These are phyloP conservation scores for Neurospora intermedia DNA, from an alignment of 495 filamentous ascomycete species.

Conservation along the genomic window DNA sequence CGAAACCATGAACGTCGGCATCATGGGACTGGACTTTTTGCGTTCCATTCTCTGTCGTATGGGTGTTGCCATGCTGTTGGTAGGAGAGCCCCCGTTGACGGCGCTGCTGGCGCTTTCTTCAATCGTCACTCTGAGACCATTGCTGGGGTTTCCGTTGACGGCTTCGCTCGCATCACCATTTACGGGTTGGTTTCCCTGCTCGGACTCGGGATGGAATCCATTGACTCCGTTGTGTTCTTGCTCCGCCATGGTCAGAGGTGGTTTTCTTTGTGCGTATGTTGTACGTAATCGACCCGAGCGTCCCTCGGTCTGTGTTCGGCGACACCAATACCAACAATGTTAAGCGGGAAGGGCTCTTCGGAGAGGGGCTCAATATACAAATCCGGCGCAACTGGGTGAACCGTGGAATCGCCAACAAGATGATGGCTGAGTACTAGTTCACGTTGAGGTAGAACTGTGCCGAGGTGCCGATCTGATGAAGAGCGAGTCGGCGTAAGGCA, in stretches of 20 bases:
- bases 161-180: constrained; percentile 9
- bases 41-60: constrained; percentile 27
- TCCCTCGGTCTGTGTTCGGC: not conserved
- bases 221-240: constrained; percentile 21
- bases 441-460: not conserved
- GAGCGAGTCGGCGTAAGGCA: not conserved
- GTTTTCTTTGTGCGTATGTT: not conserved
- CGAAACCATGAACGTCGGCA: constrained; percentile 93
- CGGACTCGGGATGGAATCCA: constrained; percentile 16
- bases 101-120: constrained; percentile 9
- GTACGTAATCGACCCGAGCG: not conserved
- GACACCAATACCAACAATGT: not conserved
- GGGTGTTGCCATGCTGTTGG: constrained; percentile 10
- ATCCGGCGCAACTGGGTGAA: not conserved
- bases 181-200: constrained; percentile 8
- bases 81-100: constrained; percentile 13
- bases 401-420: not conserved
- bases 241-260: not conserved
- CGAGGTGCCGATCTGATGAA: not conserved
- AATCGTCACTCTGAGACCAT: not conserved
- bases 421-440: not conserved
- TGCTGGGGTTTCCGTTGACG: constrained; percentile 17
- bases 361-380: not conserved
- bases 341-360: not conserved
- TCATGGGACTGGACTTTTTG: constrained; percentile 47